Evolutionary conservation across 441 rosid genomes (phyloP).

Genomic region (Croton laevigatus): DNA sequence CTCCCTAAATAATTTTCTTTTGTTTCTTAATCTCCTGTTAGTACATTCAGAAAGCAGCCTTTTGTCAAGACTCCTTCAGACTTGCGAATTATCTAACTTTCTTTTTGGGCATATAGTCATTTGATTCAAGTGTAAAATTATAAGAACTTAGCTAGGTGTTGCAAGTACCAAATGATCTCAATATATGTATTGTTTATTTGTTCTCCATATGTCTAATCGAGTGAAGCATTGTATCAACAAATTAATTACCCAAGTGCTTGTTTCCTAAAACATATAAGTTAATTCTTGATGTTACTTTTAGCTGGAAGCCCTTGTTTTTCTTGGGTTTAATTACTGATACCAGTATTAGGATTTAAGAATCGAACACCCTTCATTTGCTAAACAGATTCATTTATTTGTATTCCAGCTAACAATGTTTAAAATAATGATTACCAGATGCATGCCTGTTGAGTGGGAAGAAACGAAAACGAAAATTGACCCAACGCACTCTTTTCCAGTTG

Average conservation of each 20-base stretch:
- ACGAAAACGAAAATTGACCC: slow-evolving; percentile 66
- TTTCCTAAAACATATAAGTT: neutral
- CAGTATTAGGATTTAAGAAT: neutral
- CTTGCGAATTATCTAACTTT: neutral
- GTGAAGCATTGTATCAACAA: neutral
- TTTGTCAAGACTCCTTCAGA: neutral
- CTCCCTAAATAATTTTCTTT: neutral
- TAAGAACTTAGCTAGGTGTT: too few relatives aligned
- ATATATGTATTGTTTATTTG: neutral
- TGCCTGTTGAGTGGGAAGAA: slow-evolving; percentile 46
- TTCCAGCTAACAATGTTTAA: slow-evolving; percentile 7
- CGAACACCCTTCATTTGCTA: neutral
- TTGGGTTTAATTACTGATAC: neutral
- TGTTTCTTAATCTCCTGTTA: neutral
- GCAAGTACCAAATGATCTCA: too few relatives aligned
- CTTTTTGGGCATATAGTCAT: neutral
- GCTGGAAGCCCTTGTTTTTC: neutral
- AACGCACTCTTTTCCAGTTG: slow-evolving; percentile 71
- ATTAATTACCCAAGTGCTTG: neutral
- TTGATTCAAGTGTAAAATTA: too few relatives aligned
- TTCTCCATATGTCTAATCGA: neutral
- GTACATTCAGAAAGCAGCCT: neutral
- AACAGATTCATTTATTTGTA: neutral
- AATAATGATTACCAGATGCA: slow-evolving; percentile 39
- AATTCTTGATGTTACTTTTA: neutral